These are phyloP conservation scores for Aspergillus tubingensis DNA, from an alignment of 2,329 filamentous ascomycete genomes.

Conservation along the genomic window DNA sequence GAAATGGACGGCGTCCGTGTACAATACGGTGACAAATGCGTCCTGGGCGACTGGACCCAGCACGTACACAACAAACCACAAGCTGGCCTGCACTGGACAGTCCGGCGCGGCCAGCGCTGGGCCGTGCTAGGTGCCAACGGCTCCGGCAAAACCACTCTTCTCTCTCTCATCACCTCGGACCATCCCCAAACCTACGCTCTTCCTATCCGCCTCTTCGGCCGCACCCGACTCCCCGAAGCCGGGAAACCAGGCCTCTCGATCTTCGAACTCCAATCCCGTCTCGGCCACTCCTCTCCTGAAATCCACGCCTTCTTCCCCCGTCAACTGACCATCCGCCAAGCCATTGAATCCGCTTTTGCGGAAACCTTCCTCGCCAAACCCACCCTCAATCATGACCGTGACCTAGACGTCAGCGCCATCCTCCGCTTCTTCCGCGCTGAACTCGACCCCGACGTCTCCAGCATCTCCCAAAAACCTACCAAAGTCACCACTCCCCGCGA, in stretches of 20 bases:
- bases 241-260: conserved; percentile 77
- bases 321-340: conserved; percentile 68
- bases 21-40: conserved; percentile 73
- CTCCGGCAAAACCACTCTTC: conserved; percentile 91
- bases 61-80: conserved; percentile 51
- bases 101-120: conserved; percentile 82
- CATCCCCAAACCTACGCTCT: conserved; percentile 92
- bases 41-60: conserved; percentile 79
- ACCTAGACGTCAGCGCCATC: conserved; percentile 65
- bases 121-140: conserved; percentile 91
- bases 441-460: conserved; percentile 59
- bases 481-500: background rate
- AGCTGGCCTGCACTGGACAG: conserved; percentile 76
- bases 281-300: conserved; percentile 92
- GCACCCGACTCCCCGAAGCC: conserved; percentile 72
- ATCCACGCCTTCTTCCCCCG: conserved; percentile 91
- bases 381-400: conserved; percentile 59
- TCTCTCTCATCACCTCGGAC: conserved; percentile 91
- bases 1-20: conserved; percentile 87
- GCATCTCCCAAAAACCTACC: conserved; percentile 19
- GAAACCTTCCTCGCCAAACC: conserved; percentile 79
- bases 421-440: conserved; percentile 78
- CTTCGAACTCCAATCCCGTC: conserved; percentile 85
- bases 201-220: conserved; percentile 83
- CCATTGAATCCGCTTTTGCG: conserved; percentile 84